These are phyloP conservation scores for Niveomyces coronatus DNA, from an alignment of 2,329 filamentous ascomycete species.

Conservation along the genomic window DNA sequence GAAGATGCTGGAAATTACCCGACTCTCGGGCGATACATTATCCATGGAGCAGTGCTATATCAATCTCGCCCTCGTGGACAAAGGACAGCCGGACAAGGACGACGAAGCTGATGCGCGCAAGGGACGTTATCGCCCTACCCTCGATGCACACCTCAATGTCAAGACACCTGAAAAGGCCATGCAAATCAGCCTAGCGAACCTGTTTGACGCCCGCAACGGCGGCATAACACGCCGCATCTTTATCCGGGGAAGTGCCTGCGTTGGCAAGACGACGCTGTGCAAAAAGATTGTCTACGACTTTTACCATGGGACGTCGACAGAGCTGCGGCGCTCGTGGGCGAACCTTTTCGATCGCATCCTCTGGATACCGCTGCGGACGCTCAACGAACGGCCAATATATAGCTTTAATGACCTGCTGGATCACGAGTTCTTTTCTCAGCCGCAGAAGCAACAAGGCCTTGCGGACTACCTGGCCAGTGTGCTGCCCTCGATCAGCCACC, in stretches of 20 bases:
- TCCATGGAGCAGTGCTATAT: too few species aligned
- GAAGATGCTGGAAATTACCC: background rate
- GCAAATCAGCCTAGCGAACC: background rate
- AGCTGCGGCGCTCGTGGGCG: constrained; percentile 13
- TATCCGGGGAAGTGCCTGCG: constrained; percentile 24
- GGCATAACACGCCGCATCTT: constrained; percentile 6
- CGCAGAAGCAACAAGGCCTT: background rate
- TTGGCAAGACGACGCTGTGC: constrained; percentile 29
- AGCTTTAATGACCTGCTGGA: background rate
- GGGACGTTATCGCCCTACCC: too few species aligned
- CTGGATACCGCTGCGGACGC: constrained; percentile 25
- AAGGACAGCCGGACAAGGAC: too few species aligned
- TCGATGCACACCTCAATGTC: background rate
- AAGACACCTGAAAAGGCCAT: background rate
- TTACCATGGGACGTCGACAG: constrained; percentile 1
- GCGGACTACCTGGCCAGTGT: background rate
- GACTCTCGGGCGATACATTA: background rate
- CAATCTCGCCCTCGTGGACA: too few species aligned
- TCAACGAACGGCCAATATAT: constrained; percentile 9
- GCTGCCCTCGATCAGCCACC: background rate
- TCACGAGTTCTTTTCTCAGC: background rate
- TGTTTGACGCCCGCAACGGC: background rate
- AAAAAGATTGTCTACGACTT: constrained; percentile 28
- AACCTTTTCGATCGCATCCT: constrained; percentile 21
- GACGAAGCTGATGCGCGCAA: too few species aligned